Evolutionary conservation across 2,329 filamentous ascomycete species (phyloP).

Genomic region (Cytospora paraplurivora): DNA sequence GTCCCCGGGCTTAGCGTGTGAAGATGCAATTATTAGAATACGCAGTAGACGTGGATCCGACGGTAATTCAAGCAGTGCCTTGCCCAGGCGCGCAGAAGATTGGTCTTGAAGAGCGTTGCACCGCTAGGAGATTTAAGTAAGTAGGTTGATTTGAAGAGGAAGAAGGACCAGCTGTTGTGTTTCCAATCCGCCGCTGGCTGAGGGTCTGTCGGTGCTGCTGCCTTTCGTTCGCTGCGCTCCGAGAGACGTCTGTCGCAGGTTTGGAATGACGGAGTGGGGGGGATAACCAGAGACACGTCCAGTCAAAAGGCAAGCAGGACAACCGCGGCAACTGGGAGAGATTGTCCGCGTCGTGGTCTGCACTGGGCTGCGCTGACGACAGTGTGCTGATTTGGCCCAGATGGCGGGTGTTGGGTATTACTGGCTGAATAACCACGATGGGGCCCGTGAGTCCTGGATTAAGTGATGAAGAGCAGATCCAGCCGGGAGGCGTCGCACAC

Average conservation of each 20-base stretch:
- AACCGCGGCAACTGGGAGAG: conserved; percentile 15
- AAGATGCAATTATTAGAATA: conserved; percentile 31
- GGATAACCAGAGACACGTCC: conserved; percentile 22
- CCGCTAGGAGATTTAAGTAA: conserved; percentile 11
- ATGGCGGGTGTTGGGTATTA: conserved; percentile 17
- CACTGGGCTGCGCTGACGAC: conserved; percentile 18
- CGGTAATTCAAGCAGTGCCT: conserved; percentile 30
- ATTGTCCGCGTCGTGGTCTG: conserved; percentile 11
- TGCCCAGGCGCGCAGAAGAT: conserved; percentile 12
- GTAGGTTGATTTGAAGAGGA: conserved; percentile 7
- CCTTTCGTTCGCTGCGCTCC: conserved; percentile 11
- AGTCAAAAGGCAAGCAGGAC: conserved; percentile 12
- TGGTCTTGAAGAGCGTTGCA: conserved; percentile 14
- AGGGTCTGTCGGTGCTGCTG: conserved; percentile 5
- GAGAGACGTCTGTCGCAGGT: conserved; percentile 18
- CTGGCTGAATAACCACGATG: conserved; percentile 11
- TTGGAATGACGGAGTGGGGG: conserved; percentile 24
- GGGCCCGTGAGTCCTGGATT: conserved; percentile 19
- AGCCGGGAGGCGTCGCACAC: conserved; percentile 17
- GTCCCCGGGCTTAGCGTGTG: conserved; percentile 28
- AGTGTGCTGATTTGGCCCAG: conserved; percentile 6
- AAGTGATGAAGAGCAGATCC: conserved; percentile 19
- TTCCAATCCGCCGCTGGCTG: conserved; percentile 7
- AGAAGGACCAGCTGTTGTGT: conserved; percentile 18
- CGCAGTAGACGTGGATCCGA: conserved; percentile 24